Conservation (phyloP, 2,329 filamentous ascomycete species). For the Fusarium oxysporum region DNA sequence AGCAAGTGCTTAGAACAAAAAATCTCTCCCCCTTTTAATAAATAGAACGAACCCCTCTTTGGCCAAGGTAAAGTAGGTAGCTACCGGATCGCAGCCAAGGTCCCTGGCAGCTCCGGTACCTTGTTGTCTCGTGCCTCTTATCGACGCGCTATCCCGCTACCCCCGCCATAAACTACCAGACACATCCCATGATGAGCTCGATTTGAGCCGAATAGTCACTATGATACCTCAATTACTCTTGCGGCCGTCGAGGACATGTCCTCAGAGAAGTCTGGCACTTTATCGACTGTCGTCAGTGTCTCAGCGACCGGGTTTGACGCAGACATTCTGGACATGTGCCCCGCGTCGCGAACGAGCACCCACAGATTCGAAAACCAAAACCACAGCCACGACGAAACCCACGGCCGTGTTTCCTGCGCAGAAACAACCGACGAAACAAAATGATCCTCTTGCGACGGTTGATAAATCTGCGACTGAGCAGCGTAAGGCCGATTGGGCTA, state of each 20-base stretch:
- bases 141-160: constrained; percentile 18
- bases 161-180: constrained; percentile 42
- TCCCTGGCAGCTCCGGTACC: constrained; percentile 34
- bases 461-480: constrained; percentile 80
- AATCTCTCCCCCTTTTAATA: not conserved
- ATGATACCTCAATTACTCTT: constrained; percentile 54
- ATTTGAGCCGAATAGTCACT: constrained; percentile 40
- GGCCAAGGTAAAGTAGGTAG: constrained; percentile 1
- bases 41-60: constrained; percentile 7
- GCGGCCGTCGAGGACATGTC: constrained; percentile 49
- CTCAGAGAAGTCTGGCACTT: constrained; percentile 46
- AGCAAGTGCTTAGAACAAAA: constrained; percentile 22
- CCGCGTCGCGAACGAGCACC: constrained; percentile 44
- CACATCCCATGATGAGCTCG: constrained; percentile 45
- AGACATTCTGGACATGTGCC: constrained; percentile 49
- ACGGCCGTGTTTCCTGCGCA: constrained; percentile 33
- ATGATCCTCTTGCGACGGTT: constrained; percentile 49
- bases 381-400: constrained; percentile 29
- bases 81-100: constrained; percentile 24
- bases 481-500: constrained; percentile 96
- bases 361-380: constrained; percentile 37
- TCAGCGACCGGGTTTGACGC: constrained; percentile 43
- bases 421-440: constrained; percentile 35
- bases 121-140: constrained; percentile 28
- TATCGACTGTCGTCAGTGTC: constrained; percentile 46